Conservation (phyloP, 2,329 filamentous ascomycete genomes). For the Fusarium papillatum region DNA sequence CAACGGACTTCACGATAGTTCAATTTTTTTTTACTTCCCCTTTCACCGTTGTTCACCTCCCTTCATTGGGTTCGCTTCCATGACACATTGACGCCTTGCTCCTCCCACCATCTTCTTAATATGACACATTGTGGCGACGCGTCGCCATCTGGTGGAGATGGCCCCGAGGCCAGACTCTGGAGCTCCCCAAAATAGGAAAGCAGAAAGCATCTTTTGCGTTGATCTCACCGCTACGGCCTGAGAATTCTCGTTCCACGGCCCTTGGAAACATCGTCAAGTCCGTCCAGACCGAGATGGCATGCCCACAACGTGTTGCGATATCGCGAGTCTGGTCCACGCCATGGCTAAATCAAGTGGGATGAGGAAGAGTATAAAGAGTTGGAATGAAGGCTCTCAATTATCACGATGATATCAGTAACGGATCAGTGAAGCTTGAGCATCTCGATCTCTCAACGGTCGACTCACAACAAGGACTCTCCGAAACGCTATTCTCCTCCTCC, state of each 20-base stretch:
- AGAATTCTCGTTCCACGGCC: background rate
- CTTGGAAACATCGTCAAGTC: background rate
- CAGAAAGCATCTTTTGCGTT: constrained; percentile 41
- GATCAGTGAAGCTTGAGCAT: constrained; percentile 25
- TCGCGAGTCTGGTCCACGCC: constrained; percentile 18
- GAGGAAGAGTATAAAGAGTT: constrained; percentile 15
- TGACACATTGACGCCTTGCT: constrained; percentile 33
- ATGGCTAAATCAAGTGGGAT: background rate
- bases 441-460: constrained; percentile 3
- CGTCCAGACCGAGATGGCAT: background rate
- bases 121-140: constrained; percentile 25
- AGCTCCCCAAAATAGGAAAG: constrained; percentile 41
- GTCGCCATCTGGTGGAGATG: constrained; percentile 26
- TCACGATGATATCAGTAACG: constrained; percentile 1
- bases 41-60: constrained; percentile 7
- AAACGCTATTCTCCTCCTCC: background rate
- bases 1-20: constrained; percentile 38
- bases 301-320: constrained; percentile 16
- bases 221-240: constrained; percentile 27
- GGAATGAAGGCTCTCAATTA: background rate
- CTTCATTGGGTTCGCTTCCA: constrained; percentile 19
- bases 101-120: constrained; percentile 23
- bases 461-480: background rate
- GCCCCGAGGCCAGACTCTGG: constrained; percentile 3
- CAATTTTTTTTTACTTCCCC: constrained; percentile 17